Conservation (phyloP, 805 yeast genomes). For the Wickerhamomyces chaumierensis region DNA sequence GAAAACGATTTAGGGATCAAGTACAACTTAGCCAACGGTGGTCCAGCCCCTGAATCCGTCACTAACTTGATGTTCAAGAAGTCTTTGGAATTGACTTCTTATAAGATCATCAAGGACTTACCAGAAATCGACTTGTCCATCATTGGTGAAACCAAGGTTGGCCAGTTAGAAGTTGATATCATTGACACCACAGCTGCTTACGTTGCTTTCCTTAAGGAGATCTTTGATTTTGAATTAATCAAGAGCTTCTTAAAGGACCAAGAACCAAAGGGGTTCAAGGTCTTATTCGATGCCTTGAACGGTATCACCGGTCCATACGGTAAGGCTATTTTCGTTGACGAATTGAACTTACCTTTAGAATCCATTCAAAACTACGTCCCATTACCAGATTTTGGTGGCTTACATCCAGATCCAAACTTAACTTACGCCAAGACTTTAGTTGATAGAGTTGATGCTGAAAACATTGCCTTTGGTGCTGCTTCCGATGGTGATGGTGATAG, state of each 20-base stretch:
- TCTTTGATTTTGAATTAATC: constrained; percentile 81
- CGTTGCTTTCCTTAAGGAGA: constrained; percentile 65
- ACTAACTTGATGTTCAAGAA: constrained; percentile 77
- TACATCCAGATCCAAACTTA: constrained; percentile 96
- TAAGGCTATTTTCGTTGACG: constrained; percentile 67
- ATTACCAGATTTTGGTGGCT: constrained; percentile 87
- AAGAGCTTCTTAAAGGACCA: constrained; percentile 49
- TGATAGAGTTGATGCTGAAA: constrained; percentile 67
- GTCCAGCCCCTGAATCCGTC: constrained; percentile 95
- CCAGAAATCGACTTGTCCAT: constrained; percentile 53
- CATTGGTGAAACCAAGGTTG: constrained; percentile 42
- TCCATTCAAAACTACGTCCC: constrained; percentile 75
- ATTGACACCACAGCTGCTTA: constrained; percentile 76
- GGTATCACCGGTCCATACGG: constrained; percentile 99
- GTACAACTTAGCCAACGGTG: constrained; percentile 91
- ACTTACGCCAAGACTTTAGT: constrained; percentile 89
- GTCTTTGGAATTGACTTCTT: constrained; percentile 45
- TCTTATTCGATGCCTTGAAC: constrained; percentile 81
- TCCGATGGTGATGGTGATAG: constrained; percentile 99
- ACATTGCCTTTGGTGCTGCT: constrained; percentile 92
- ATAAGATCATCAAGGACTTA: constrained; percentile 47
- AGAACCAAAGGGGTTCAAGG: constrained; percentile 41
- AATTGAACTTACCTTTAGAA: constrained; percentile 62
- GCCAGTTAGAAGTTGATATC: constrained; percentile 63
- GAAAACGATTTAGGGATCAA: constrained; percentile 87